Evolutionary conservation across 768 basidiomycete genomes (phyloP), one percentile per base, ranked within the genome.

Genomic region (Mycena alexandri): DNA sequence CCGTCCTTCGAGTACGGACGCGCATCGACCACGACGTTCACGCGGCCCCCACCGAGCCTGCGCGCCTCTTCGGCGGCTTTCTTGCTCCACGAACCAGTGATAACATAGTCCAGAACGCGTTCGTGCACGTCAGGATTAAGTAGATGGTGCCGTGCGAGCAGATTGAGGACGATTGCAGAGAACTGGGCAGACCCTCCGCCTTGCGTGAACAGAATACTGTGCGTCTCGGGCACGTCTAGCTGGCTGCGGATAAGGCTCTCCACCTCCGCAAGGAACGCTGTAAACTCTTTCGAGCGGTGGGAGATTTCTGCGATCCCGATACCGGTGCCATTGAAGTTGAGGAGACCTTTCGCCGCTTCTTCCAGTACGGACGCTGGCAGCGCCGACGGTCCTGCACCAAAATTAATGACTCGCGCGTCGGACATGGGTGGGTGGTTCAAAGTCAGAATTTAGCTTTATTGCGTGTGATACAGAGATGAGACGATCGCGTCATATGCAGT

Each of bases 221-320:
- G 96, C 10, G 91, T 93, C 43, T 86, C 76, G 13, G 98, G 97
- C 42, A 99, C 89, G 19, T 85, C 79, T 66, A 99, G 90, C 73
- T 96, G 91, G 13, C 80, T 81, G 62, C 95, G 89, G 68, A 96
- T 88, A 75, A 89, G 87, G 42, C 81, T 76, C 78, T 91, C 88
- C 74, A 91, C 83, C 53, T 83, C 77, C 61, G 83, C 80, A 69
- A 96, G 78, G 79, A 91, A 92, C 24, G 85, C 83, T 56, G 85
- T 85, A 78, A 99, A 99, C 70, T 96, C 92, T 73, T 93, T 89
- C 47, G 95, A 95, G 71, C 98, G 93, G 78, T 99, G 98, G 0
- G 95, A 97, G 76, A 99, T 88, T 79, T 99, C 98, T 48, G 95
- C 93, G 76, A 99, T 89, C 48, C 98, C 98, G 68, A 99, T 96